Evolutionary conservation across 1,284 basidiomycete species (phyloP).

Genomic region (Fomitopsis pinicola): DNA sequence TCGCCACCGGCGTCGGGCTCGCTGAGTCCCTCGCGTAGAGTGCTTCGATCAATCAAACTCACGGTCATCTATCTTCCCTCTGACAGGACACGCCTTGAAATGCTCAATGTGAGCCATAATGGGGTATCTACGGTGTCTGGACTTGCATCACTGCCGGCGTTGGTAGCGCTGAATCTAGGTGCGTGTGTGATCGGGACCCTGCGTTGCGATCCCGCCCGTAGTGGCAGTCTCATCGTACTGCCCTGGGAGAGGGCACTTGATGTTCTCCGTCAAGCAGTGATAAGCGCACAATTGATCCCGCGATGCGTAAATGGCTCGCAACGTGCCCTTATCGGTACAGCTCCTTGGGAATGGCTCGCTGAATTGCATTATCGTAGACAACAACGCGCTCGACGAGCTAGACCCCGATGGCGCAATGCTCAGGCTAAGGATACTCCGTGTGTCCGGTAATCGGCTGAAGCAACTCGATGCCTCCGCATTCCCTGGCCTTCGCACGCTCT

Average conservation of each 20-base stretch:
- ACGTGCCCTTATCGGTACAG: background rate
- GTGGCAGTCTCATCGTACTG: background rate
- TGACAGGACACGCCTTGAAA: conserved; percentile 74
- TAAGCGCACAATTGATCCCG: background rate
- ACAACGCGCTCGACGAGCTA: conserved; percentile 60
- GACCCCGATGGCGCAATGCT: conserved; percentile 52
- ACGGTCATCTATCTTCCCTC: conserved; percentile 18
- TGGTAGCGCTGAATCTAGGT: conserved; percentile 82
- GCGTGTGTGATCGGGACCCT: conserved; percentile 25
- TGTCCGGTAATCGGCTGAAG: conserved; percentile 79
- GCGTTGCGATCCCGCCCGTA: conserved; percentile 12
- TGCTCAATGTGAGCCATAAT: conserved; percentile 83
- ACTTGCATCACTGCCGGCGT: conserved; percentile 55
- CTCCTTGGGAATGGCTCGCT: conserved; percentile 3
- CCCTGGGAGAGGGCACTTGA: conserved; percentile 3
- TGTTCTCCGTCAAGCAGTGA: conserved; percentile 11
- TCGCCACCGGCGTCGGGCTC: conserved; percentile 5
- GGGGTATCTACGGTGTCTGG: conserved; percentile 57
- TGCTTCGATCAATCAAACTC: conserved; percentile 19
- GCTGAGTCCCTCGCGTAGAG: conserved; percentile 10
- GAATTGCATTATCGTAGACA: conserved; percentile 45
- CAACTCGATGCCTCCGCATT: conserved; percentile 66
- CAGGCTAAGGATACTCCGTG: conserved; percentile 77
- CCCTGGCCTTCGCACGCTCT: conserved; percentile 82
- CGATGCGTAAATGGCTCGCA: background rate